Conservation (phyloP, 352 stramenopile genomes). For the Phytophthora rubi region DNA sequence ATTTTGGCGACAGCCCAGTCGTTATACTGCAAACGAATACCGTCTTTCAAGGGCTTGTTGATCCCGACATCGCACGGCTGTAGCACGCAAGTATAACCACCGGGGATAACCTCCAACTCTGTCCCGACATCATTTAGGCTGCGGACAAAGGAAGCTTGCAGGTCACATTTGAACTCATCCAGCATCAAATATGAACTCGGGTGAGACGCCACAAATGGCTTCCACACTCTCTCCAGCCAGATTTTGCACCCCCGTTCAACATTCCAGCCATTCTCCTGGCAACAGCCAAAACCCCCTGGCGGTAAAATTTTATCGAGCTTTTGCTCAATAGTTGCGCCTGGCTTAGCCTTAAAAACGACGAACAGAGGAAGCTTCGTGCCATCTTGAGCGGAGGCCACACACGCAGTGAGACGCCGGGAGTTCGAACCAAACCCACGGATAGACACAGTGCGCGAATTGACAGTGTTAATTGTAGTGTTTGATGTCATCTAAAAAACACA, state of each 20-base stretch:
- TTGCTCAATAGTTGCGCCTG: background rate
- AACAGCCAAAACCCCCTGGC: constrained; percentile 1
- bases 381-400: constrained; percentile 6
- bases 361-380: constrained; percentile 12
- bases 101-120: constrained; percentile 5
- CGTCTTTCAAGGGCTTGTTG: too few relatives aligned
- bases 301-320: background rate
- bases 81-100: constrained; percentile 13
- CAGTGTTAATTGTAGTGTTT: background rate
- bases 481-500: constrained; percentile 6
- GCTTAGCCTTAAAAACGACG: constrained; percentile 5
- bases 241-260: constrained; percentile 10
- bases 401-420: background rate
- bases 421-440: constrained; percentile 4
- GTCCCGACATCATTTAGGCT: background rate
- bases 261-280: constrained; percentile 10
- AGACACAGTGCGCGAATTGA: background rate
- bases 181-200: constrained; percentile 2
- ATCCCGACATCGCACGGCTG: too few relatives aligned
- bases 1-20: too few relatives aligned
- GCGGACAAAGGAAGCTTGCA: constrained; percentile 3
- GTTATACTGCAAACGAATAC: too few relatives aligned
- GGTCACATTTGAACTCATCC: constrained; percentile 15
- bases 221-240: constrained; percentile 12
- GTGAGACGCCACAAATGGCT: background rate